Conservation (phyloP, 1,284 basidiomycete genomes). For the Xerocomus nothofagi region DNA sequence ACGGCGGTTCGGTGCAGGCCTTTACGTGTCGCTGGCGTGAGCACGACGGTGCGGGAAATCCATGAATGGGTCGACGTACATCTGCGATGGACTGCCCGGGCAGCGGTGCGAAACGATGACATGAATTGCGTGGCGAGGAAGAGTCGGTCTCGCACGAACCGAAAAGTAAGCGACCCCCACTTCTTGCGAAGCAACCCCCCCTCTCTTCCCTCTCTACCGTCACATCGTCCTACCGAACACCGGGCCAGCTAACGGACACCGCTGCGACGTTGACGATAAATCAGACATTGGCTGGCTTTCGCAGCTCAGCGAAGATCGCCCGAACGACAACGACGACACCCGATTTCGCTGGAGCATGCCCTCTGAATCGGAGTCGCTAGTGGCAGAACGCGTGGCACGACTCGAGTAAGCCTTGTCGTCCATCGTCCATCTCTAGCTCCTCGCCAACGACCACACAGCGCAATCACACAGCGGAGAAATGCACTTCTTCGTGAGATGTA, state of each 20-base stretch:
- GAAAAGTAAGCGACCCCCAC: conserved; percentile 7
- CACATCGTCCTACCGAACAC: neutral
- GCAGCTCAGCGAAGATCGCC: neutral
- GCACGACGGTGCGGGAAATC: neutral
- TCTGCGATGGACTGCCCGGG: conserved; percentile 24
- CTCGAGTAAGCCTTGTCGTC: conserved; percentile 38
- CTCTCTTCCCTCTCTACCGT: conserved; percentile 9
- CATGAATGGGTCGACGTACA: conserved; percentile 15
- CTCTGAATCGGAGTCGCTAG: conserved; percentile 27
- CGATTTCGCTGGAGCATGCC: conserved; percentile 24
- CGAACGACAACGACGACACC: too few relatives aligned
- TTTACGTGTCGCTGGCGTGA: conserved; percentile 30
- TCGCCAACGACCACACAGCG: conserved; percentile 38
- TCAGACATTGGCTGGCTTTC: neutral
- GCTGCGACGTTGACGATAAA: neutral
- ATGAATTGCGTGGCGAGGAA: conserved; percentile 13
- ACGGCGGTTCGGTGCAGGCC: conserved; percentile 57
- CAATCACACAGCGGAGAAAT: conserved; percentile 61
- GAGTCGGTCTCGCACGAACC: too few relatives aligned
- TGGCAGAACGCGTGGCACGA: conserved; percentile 43
- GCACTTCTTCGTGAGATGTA: conserved; percentile 68
- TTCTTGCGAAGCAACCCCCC: conserved; percentile 10
- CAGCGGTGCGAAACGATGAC: conserved; percentile 13
- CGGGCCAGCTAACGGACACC: neutral
- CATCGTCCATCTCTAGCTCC: neutral